phyloP scores from a whole-genome alignment of 23 red algal species.

The Gracilariopsis chorda region DNA sequence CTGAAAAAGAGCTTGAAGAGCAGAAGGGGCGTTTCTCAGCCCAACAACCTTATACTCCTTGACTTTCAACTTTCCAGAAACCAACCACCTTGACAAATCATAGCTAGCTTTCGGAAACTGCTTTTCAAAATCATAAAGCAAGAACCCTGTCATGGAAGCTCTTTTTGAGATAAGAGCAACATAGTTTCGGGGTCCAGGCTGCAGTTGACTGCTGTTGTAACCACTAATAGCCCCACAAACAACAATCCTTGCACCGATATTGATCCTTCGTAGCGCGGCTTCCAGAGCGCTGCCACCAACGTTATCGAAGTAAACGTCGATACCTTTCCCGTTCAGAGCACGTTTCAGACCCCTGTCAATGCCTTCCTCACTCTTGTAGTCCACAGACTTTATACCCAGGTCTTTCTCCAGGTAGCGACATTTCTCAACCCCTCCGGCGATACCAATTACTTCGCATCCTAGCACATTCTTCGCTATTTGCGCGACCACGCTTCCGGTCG shows the following conservation, averaged over 20 bases:
- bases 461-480: constrained; percentile 73
- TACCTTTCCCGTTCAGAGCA: constrained; percentile 35
- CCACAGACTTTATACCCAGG: constrained; percentile 57
- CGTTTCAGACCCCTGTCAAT: constrained; percentile 34
- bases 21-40: constrained; percentile 39
- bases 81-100: constrained; percentile 44
- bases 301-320: constrained; percentile 82
- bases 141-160: constrained; percentile 75
- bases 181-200: constrained; percentile 67
- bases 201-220: constrained; percentile 51
- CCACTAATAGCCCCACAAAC: constrained; percentile 77
- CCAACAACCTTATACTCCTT: constrained; percentile 57
- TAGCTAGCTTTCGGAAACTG: constrained; percentile 38
- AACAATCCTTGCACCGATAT: constrained; percentile 60
- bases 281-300: constrained; percentile 74
- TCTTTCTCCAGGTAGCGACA: constrained; percentile 58
- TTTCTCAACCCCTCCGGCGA: constrained; percentile 67
- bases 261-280: constrained; percentile 49
- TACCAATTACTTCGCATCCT: constrained; percentile 66
- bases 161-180: constrained; percentile 53
- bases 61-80: constrained; percentile 45
- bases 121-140: constrained; percentile 62
- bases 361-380: constrained; percentile 71
- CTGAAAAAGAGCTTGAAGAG: constrained; percentile 56
- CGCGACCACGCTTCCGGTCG: constrained; percentile 64